Conservation (phyloP, 2,329 filamentous ascomycete species). For the Trematosphaeria pertusa region DNA sequence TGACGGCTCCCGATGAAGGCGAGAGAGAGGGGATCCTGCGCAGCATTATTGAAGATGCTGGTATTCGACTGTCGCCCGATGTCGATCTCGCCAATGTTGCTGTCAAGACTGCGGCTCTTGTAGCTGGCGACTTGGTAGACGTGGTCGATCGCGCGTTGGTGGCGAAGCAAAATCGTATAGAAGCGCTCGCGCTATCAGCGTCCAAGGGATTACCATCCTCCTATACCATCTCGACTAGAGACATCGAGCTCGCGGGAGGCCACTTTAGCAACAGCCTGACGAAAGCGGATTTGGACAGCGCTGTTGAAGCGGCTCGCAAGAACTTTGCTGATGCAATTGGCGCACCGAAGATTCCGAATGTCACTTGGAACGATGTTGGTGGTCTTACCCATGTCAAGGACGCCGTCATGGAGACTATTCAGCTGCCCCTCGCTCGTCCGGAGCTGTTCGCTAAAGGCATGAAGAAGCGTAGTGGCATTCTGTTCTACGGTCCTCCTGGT, state of each 20-base stretch:
- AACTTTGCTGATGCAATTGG: constrained; percentile 98
- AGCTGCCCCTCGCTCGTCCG: constrained; percentile 86
- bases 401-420: constrained; percentile 95
- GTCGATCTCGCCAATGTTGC: constrained; percentile 87
- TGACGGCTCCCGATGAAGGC: constrained; percentile 88
- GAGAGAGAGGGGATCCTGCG: constrained; percentile 88
- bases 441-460: constrained; percentile 96
- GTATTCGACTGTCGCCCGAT: constrained; percentile 78
- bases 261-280: constrained; percentile 78
- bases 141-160: constrained; percentile 89
- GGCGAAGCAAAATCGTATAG: constrained; percentile 76
- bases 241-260: constrained; percentile 89
- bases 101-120: constrained; percentile 92
- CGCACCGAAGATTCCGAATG: constrained; percentile 96
- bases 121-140: constrained; percentile 92
- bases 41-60: constrained; percentile 76
- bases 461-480: constrained; percentile 94
- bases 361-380: constrained; percentile 95
- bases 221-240: constrained; percentile 69
- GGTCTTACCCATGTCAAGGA: constrained; percentile 94
- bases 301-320: constrained; percentile 93
- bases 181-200: constrained; percentile 67
- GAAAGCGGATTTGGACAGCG: constrained; percentile 85
- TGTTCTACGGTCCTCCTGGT: constrained; percentile 90
- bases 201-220: constrained; percentile 41